phyloP scores from a whole-genome alignment of 805 yeast genomes.

The Candida vaughaniae region DNA sequence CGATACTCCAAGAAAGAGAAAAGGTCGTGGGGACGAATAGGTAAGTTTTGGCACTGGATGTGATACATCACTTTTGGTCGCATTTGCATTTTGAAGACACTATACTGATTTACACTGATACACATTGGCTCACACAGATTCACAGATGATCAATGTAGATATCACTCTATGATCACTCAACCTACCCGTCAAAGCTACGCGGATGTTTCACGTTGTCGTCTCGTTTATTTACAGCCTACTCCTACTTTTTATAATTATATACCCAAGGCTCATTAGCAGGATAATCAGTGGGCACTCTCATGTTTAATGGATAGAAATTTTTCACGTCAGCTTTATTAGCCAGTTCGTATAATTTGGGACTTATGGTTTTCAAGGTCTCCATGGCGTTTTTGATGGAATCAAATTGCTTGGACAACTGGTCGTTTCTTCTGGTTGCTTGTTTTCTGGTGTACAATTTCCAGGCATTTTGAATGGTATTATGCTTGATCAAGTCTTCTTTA shows the following conservation, averaged over 20 bases:
- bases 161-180: no score
- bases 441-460: conserved; percentile 68
- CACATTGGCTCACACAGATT: no score
- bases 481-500: conserved; percentile 82
- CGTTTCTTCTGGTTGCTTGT: conserved; percentile 40
- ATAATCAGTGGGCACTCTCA: conserved; percentile 84
- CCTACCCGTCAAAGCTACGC: no score
- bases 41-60: no score
- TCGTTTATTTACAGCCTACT: no score
- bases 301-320: conserved; percentile 70
- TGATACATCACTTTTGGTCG: no score
- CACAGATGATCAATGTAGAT: no score
- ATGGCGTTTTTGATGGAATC: conserved; percentile 67
- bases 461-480: conserved; percentile 76
- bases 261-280: conserved; percentile 87
- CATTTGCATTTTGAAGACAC: no score
- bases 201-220: no score
- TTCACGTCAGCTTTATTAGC: conserved; percentile 55
- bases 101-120: no score
- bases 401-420: conserved; percentile 58
- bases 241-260: conserved; percentile 37
- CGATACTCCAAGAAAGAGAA: conserved; percentile 2
- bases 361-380: conserved; percentile 56
- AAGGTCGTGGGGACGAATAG: conserved; percentile 2
- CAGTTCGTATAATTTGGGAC: conserved; percentile 54